A percentile compares a stretch with the other conserved stretches of the same genome.
phyloP scores from a whole-genome alignment of 352 stramenopile species.

The Phytophthora sansomeana region DNA sequence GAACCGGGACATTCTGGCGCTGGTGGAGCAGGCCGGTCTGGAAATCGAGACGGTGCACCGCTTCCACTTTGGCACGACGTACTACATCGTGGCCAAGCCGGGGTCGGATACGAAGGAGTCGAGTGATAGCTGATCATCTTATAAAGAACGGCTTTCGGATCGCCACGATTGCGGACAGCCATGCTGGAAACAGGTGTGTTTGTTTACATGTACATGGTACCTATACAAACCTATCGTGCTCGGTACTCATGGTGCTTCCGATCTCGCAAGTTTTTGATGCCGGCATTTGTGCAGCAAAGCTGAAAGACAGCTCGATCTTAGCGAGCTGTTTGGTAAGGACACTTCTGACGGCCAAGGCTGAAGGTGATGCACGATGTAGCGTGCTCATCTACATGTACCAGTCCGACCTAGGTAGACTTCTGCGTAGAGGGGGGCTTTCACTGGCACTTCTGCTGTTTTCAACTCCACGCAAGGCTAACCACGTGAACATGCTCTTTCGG shows the following conservation, averaged over 20 bases:
- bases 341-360: not conserved
- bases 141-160: not conserved
- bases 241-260: not conserved
- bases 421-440: too few species aligned
- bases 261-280: not conserved
- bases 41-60: constrained; percentile 86
- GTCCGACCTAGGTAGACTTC: too few species aligned
- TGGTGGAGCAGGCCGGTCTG: constrained; percentile 88
- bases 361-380: too few species aligned
- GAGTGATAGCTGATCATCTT: not conserved
- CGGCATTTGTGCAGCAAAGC: not conserved
- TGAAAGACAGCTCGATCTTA: not conserved
- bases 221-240: not conserved
- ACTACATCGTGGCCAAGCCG: constrained; percentile 85
- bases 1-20: constrained; percentile 95
- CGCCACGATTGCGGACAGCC: not conserved
- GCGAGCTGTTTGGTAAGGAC: not conserved
- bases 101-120: not conserved
- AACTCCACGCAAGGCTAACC: not conserved
- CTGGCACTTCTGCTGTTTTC: not conserved
- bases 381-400: not conserved
- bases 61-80: constrained; percentile 97
- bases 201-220: too few species aligned
- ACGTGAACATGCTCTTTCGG: not conserved
- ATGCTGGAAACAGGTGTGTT: not conserved